Percentiles rank a stretch among this genome's conserved stretches.
Conservation (phyloP, 768 basidiomycete genomes). For the Phylloporus sp. region DNA sequence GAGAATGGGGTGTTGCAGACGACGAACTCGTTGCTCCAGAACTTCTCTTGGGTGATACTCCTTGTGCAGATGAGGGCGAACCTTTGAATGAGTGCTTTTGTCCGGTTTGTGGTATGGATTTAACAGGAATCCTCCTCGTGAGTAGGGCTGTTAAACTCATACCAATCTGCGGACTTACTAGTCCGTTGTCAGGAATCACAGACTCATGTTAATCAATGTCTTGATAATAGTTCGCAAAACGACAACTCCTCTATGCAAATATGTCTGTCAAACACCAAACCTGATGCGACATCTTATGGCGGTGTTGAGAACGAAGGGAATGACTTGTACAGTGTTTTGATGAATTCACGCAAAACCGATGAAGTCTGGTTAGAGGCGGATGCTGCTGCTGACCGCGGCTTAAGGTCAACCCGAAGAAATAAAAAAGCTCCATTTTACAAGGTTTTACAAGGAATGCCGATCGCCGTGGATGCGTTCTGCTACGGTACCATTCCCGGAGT, state of each 20-base stretch:
- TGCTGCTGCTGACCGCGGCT: constrained; percentile 44
- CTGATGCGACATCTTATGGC: not conserved
- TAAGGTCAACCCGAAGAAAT: constrained; percentile 44
- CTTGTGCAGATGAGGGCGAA: constrained; percentile 20
- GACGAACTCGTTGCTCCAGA: constrained; percentile 52
- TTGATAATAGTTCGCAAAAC: constrained; percentile 34
- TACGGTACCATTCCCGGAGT: constrained; percentile 90
- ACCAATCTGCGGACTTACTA: not conserved
- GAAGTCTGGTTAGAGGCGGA: constrained; percentile 84
- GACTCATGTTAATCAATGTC: constrained; percentile 56
- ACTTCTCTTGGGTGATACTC: constrained; percentile 20
- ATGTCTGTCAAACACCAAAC: not conserved
- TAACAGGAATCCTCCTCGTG: constrained; percentile 17
- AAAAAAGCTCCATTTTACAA: constrained; percentile 94
- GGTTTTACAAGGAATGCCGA: constrained; percentile 92
- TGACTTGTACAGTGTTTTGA: constrained; percentile 74
- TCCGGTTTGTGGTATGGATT: constrained; percentile 23
- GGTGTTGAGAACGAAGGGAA: constrained; percentile 6
- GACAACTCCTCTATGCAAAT: not conserved
- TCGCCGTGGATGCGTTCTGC: constrained; percentile 95
- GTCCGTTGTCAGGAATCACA: constrained; percentile 40
- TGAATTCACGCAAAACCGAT: constrained; percentile 81
- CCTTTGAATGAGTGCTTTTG: constrained; percentile 12
- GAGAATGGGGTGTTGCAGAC: constrained; percentile 71
- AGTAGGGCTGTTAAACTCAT: constrained; percentile 21